Percentiles rank a stretch among this genome's conserved stretches.
These are phyloP conservation scores for Pelargonium citronellum DNA, from an alignment of 441 rosid species.

Conservation along the genomic window DNA sequence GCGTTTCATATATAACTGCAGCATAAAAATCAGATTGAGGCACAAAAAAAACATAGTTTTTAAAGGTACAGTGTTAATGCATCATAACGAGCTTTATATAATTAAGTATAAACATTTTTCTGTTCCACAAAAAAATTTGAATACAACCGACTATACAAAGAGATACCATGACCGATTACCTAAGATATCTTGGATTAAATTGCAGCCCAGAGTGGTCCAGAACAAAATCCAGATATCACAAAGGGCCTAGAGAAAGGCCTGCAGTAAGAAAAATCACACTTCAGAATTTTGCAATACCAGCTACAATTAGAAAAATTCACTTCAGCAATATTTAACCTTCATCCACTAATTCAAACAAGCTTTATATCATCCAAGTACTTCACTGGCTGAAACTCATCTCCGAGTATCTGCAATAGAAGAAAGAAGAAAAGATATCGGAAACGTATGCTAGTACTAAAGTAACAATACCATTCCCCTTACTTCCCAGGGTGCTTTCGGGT, in stretches of 20 bases:
- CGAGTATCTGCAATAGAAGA: slow-evolving; percentile 53
- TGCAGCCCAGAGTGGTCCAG: slow-evolving; percentile 54
- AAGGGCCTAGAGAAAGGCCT: slow-evolving; percentile 50
- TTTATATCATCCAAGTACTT: slow-evolving; percentile 34
- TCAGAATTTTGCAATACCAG: slow-evolving; percentile 27
- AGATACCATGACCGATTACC: slow-evolving; percentile 3
- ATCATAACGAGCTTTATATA: not conserved
- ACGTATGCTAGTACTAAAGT: not conserved
- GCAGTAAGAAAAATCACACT: slow-evolving; percentile 32
- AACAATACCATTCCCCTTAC: not conserved
- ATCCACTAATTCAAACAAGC: slow-evolving; percentile 34
- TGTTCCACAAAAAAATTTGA: not conserved
- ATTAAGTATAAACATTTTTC: not conserved
- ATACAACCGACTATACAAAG: not conserved
- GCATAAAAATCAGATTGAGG: not conserved
- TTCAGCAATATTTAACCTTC: slow-evolving; percentile 24
- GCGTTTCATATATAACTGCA: slow-evolving; percentile 46
- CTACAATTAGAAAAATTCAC: slow-evolving; percentile 5
- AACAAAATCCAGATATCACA: slow-evolving; percentile 48
- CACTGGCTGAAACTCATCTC: slow-evolving; percentile 77
- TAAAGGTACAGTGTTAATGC: not conserved
- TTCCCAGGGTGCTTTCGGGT: not conserved
- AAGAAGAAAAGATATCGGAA: slow-evolving; percentile 4
- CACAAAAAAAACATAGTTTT: not conserved
- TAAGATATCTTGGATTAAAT: slow-evolving; percentile 34